Base-by-base conservation (phyloP, 2,329 filamentous ascomycete species). In the Ascochyta fabae region DNA sequence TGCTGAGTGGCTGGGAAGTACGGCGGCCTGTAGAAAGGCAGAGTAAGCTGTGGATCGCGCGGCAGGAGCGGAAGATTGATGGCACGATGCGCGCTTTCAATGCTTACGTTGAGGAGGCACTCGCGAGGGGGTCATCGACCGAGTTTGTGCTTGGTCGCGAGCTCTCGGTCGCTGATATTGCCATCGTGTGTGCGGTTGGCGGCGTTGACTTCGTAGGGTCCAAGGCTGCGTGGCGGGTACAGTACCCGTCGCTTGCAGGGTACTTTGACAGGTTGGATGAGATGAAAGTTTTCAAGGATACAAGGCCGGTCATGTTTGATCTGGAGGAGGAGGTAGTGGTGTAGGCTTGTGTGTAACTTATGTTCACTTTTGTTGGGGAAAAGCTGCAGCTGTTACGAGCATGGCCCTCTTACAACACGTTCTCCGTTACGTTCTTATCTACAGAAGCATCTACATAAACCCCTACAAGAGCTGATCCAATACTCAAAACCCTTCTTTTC, bases 221-320 rank as follows among this genome's bases (percentile, higher is more conserved):
- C n/a, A 36, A 33, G 6, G 34, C 48, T 4, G 50, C 36, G 3
- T 65, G 62, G 60, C 48, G 38, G 23, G 38, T 33, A 19, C 44
- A 59, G 36, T 56, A 64, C 19, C 47, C 46, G 6, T 33, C 2
- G 9, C n/a, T 64, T 41, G 38, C n/a, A 35, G 26, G 47, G 44
- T 65, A 61, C 42, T 52, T 53, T 29, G 52, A 41, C 10, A 13
- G 38, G n/a, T 12, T 64, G 26, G 46, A 59, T 27, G 24, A 26
- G 36, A 29, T 50, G 40, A 34, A 59, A 29, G 56, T 40, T 8
- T 64, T 64, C 53, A 29, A 33, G 29, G 54, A 64, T 10, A 64
- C 59, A 1, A 64, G 52, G 38, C 62, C 59, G 16, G 53, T 62
- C n/a, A 58, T 60, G 60, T 62, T 64, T 48, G 46, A 58, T 33